Conservation (phyloP, 768 basidiomycete genomes). For the Cystoderma amianthinum region DNA sequence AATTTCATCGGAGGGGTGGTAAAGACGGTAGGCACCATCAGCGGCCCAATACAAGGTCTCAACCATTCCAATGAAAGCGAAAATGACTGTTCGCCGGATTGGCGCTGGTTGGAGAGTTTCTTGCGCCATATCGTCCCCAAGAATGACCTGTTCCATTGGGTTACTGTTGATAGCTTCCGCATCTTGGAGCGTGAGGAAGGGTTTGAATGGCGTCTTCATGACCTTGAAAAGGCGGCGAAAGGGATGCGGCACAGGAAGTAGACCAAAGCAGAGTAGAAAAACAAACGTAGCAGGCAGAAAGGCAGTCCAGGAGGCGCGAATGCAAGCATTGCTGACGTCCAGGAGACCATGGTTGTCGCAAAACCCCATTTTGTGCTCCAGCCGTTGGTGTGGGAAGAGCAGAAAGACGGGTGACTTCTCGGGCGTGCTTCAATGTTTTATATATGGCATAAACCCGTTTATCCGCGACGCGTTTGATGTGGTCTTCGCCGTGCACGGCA, state of each 20-base stretch:
- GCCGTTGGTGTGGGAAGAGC: too few relatives aligned
- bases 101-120: conserved; percentile 21
- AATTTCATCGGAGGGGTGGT: conserved; percentile 20
- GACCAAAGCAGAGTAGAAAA: conserved; percentile 17
- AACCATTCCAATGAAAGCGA: conserved; percentile 47
- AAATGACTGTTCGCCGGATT: conserved; percentile 56
- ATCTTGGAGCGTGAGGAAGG: conserved; percentile 30
- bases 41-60: conserved; percentile 55
- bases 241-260: conserved; percentile 11
- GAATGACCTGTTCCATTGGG: background rate
- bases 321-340: conserved; percentile 26
- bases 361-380: conserved; percentile 8
- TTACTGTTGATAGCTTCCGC: conserved; percentile 26
- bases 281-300: conserved; percentile 28
- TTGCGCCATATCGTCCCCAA: conserved; percentile 3
- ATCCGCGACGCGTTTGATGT: too few relatives aligned
- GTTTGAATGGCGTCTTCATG: conserved; percentile 14
- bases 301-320: conserved; percentile 29
- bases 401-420: too few relatives aligned
- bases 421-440: too few relatives aligned
- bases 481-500: too few relatives aligned
- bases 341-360: conserved; percentile 11
- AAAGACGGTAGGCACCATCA: conserved; percentile 45
- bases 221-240: conserved; percentile 4
- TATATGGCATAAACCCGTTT: too few relatives aligned